Base-by-base conservation (phyloP, 495 filamentous ascomycete species). In the Annulohypoxylon moriforme region DNA sequence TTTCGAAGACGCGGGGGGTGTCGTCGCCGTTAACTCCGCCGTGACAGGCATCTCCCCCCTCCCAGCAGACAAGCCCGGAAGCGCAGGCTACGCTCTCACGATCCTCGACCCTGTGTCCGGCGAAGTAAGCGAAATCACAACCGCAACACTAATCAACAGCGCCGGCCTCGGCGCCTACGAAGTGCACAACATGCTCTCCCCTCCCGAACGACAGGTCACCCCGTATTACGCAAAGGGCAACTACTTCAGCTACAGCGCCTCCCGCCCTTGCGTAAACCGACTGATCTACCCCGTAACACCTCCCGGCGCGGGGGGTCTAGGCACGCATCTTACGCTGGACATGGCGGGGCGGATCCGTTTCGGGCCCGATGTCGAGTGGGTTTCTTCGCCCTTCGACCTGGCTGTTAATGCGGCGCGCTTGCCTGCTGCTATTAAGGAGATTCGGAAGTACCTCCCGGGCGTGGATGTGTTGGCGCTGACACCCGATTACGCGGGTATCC, bases 351-450 rank as follows among this genome's bases (percentile, higher is more conserved):
- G 92, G 0, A 86, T 98, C 27, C 91, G 94, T 36, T 99, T 99
- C 76, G 96, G 96, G 0, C 96, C 96, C 0, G 96, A 99, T 74
- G 93, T 98, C 11, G 94, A 98, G 78, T 98, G 96, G 96, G 89
- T 96, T 0, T 85, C 88, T 38, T 73, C 74, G 0, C 73, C 82
- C 0, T 8, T 55, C 8, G 77, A 82, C 22, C 63, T 89, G 2
- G 64, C 67, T 4, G 83, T 87, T 18, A 87, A 83, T 69, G 79
- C 82, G 42, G 81, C 82, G n/a, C 82, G 92, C 2, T 80, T 97
- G 57, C 68, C 78, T n/a, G 82, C 87, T 58, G 94, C 95, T 0
- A 73, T 95, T 0, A 81, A 82, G 14, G 92, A 91, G 78, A 97
- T 99, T 56, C 80, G 85, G 73, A 84, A 86, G 8, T 99, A 97